Evolutionary conservation across 2,329 filamentous ascomycete species (phyloP), one percentile per base, ranked within the genome.

Genomic region (Phyllosticta capitalensis): DNA sequence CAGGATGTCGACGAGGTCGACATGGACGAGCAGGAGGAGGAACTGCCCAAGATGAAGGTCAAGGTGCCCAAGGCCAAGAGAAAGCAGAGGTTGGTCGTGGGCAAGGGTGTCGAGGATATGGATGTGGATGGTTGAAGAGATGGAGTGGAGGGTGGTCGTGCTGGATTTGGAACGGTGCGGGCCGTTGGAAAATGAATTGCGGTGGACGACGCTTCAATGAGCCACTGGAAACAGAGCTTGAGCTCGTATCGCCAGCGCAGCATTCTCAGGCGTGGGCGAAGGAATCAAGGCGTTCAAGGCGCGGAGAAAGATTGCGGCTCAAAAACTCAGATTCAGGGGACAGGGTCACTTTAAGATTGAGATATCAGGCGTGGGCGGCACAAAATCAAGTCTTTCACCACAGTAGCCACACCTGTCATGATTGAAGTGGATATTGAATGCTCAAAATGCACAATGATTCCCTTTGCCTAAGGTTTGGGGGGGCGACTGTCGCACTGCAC

Each of bases 81-180:
- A 67, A 77, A 75, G 71, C 71, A 77, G 70, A 75, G 69, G 69
- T 68, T 77, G 67, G 72, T 77, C 65, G 69, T 74, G 59, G 76
- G 75, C 5, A 68, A 72, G 54, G 76, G 75, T 33, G 74, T 74
- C 59, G 78, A 79, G 68, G 76, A 73, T 22, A 73, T 78, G 76
- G 76, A 79, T 63, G 71, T 78, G 61, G 77, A 78, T 52, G 55
- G 49, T 10, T 61, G 33, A 58, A 45, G 19, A 45, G 53, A 45
- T 50, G 38, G 24, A 5, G 22, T 12, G 24, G 7, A 9, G 10
- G 3, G 30, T 5, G 17, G 14, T 5, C n/a, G 38, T 45, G 14
- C 38, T 45, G 38, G 17, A 7, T 17, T n/a, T 45, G 4, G 38
- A 7, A n/a, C 14, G 14, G 38, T n/a, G 38, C 38, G 14, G 38